These are phyloP conservation scores for Vanrija humicola DNA, from an alignment of 1,284 basidiomycete genomes.

Conservation along the genomic window DNA sequence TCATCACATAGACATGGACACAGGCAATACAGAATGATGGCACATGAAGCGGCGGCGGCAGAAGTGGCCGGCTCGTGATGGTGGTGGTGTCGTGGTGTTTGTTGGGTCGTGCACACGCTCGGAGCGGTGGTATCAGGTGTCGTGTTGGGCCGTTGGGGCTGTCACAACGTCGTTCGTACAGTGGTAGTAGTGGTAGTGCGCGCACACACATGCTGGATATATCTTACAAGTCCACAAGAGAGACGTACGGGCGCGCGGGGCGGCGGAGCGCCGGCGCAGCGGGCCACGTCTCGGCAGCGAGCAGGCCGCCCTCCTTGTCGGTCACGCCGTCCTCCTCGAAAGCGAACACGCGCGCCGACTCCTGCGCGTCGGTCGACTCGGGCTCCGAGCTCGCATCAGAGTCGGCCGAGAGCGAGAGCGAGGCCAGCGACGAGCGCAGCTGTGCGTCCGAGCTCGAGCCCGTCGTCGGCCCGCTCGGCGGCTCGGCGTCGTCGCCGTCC, in stretches of 20 bases:
- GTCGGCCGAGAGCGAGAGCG: not conserved
- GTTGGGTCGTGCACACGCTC: no score
- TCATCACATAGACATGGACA: not conserved
- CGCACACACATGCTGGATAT: not conserved
- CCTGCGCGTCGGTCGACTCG: no score
- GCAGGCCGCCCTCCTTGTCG: conserved; percentile 9
- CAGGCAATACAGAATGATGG: not conserved
- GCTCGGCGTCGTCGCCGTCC: no score
- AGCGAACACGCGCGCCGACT: no score
- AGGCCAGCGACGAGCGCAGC: no score
- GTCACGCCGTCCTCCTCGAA: no score
- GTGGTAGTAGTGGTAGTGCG: not conserved
- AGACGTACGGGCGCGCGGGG: conserved; percentile 3
- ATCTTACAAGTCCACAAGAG: conserved; percentile 11
- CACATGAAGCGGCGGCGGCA: not conserved
- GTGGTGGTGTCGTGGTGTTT: not conserved
- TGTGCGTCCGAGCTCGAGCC: no score
- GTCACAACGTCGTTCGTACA: not conserved
- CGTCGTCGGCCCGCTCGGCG: no score
- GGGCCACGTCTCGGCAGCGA: conserved; percentile 12
- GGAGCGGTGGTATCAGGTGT: no score
- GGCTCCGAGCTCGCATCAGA: not conserved
- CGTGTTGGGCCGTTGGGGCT: no score
- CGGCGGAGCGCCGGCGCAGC: not conserved
- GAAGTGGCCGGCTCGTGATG: not conserved